Evolutionary conservation across 2,329 filamentous ascomycete species (phyloP), one percentile per base, ranked within the genome.

Genomic region (Aureobasidium sp.): DNA sequence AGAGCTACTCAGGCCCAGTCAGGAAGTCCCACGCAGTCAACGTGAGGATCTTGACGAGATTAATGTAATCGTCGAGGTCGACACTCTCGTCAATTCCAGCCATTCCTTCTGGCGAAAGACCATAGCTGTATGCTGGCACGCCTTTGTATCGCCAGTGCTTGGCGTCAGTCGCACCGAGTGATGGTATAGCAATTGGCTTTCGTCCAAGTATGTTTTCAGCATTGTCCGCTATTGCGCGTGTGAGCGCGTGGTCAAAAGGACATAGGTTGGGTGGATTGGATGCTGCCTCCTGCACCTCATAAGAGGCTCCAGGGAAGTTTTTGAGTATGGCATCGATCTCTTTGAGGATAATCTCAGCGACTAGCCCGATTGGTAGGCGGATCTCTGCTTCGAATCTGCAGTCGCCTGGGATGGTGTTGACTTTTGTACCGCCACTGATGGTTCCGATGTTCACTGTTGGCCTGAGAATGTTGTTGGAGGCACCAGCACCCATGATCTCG

Each of bases 361-460:
- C 64, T 11, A 77, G 60, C 1, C 76, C 74, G 33, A 77, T 71
- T 0, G 76, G 75, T 15, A 78, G 65, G 3, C 75, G 69, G 33
- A 77, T 75, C 42, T 77, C 76, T 1, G 70, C 69, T 64, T 76
- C 74, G 61, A 78, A 75, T 1, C 67, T 62, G 50, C 74, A 77
- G 17, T 64, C 48, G 4, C 72, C 71, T 0, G 75, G 74, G 29
- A 77, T 77, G 67, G 75, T 75, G 62, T 78, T 77, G 64, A 77
- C 74, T 60, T 77, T 76, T 11, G 72, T 62, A 2, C 76, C 76
- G 6, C 75, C 76, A 29, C 69, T 66, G n/a, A 78, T 73, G 5
- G 70, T 73, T 11, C 76, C 75, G 39, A 76, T 74, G 59, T 77
- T 76, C 12, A 78, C 66, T 0, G 74, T 78, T 0, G 75, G 71